Evolutionary conservation across 345 rosid genomes (phyloP).

Genomic region (Syzygium oleosum): DNA sequence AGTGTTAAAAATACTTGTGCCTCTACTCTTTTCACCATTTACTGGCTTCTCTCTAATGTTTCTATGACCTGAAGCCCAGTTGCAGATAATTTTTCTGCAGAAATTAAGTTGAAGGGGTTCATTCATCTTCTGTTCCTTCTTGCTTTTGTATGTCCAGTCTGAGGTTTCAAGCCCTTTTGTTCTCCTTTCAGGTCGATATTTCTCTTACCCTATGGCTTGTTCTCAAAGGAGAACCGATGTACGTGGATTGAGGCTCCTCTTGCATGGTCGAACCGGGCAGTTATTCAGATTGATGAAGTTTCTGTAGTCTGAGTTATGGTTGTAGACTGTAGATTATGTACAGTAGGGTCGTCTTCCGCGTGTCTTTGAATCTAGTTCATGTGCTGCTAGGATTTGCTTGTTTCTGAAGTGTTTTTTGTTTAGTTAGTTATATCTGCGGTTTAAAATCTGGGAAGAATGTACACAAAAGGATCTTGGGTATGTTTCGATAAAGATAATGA

Average conservation of each 20-base stretch:
- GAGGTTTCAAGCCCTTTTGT: neutral
- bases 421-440: neutral
- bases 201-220: neutral
- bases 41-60: neutral
- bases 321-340: neutral
- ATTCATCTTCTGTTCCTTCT: neutral
- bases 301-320: neutral
- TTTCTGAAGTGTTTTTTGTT: neutral
- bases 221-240: neutral
- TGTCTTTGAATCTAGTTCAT: neutral
- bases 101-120: neutral
- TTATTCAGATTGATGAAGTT: neutral
- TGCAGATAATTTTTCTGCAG: neutral
- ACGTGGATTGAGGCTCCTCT: neutral
- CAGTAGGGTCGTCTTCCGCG: neutral
- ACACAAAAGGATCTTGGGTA: neutral
- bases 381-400: neutral
- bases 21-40: neutral
- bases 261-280: neutral
- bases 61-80: neutral
- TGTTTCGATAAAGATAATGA: neutral
- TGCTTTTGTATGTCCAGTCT: neutral
- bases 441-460: neutral
- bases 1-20: neutral
- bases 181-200: neutral